These are phyloP conservation scores for Alternaria brassicicola DNA, from an alignment of 2,329 filamentous ascomycete species.

Conservation along the genomic window DNA sequence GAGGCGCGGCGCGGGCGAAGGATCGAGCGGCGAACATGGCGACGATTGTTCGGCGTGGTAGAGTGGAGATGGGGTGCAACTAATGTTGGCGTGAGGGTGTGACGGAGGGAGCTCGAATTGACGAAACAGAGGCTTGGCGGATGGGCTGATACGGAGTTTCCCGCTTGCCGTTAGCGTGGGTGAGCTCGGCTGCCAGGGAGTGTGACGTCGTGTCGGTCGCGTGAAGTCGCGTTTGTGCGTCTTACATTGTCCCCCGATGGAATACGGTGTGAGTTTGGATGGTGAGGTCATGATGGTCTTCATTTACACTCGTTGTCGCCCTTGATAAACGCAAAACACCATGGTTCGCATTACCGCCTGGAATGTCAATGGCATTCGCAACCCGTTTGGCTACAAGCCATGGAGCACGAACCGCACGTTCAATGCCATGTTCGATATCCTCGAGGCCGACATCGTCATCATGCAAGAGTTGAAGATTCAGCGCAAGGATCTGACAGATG, in stretches of 20 bases:
- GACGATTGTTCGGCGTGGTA: conserved; percentile 28
- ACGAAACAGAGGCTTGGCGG: conserved; percentile 27
- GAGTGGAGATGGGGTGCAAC: conserved; percentile 42
- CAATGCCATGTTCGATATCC: conserved; percentile 84
- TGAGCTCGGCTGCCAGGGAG: conserved; percentile 21
- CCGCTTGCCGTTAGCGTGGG: conserved; percentile 30
- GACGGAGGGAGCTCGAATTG: conserved; percentile 27
- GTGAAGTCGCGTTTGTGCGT: conserved; percentile 14
- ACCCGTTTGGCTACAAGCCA: conserved; percentile 61
- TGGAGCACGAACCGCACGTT: conserved; percentile 57
- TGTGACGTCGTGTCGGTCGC: conserved; percentile 34
- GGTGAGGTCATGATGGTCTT: conserved; percentile 13
- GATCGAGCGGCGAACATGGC: conserved; percentile 46
- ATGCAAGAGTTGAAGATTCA: conserved; percentile 98
- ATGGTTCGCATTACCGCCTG: conserved; percentile 76
- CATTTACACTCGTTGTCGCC: conserved; percentile 8
- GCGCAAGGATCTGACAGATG: conserved; percentile 85
- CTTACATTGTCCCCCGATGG: background rate
- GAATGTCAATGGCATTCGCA: conserved; percentile 62
- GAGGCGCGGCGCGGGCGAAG: conserved; percentile 58
- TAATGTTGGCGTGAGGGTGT: conserved; percentile 30
- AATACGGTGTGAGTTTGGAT: background rate
- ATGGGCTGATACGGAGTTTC: conserved; percentile 18
- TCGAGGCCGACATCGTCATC: conserved; percentile 90
- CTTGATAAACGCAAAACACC: conserved; percentile 1